phyloP scores from a whole-genome alignment of 2,329 filamentous ascomycete species.

The Colletotrichum sp. region DNA sequence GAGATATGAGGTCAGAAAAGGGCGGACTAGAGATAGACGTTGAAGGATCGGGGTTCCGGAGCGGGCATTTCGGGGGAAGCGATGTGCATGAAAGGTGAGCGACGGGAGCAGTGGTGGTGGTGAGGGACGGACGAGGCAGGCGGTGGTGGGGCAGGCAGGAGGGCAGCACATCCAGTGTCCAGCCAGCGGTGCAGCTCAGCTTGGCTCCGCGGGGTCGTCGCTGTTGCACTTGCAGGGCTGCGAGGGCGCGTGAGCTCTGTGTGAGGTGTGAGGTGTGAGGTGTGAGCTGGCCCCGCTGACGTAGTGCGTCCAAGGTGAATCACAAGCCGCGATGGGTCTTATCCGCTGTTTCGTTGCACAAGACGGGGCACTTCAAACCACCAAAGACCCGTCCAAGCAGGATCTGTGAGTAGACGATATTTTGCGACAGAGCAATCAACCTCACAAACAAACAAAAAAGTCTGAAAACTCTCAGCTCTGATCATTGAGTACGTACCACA shows the following conservation, averaged over 20 bases:
- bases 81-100: conserved; percentile 4
- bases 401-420: background rate
- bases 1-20: background rate
- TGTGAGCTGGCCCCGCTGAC: conserved; percentile 12
- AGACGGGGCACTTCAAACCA: background rate
- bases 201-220: conserved; percentile 5
- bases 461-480: background rate
- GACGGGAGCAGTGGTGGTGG: background rate
- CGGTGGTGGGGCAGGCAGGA: conserved; percentile 5
- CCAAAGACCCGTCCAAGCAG: background rate
- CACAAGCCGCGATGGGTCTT: background rate
- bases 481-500: background rate
- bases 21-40: background rate
- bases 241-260: background rate
- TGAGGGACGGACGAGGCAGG: conserved; percentile 10
- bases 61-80: conserved; percentile 1
- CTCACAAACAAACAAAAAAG: background rate
- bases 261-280: background rate
- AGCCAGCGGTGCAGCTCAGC: background rate
- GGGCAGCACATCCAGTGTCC: background rate
- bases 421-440: background rate
- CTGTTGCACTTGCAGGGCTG: background rate
- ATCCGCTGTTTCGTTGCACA: background rate
- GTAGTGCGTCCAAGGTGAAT: background rate
- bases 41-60: background rate